Evolutionary conservation across 371 early-diverging fungal genomes (phyloP).

Genomic region (Mycotypha africana): DNA sequence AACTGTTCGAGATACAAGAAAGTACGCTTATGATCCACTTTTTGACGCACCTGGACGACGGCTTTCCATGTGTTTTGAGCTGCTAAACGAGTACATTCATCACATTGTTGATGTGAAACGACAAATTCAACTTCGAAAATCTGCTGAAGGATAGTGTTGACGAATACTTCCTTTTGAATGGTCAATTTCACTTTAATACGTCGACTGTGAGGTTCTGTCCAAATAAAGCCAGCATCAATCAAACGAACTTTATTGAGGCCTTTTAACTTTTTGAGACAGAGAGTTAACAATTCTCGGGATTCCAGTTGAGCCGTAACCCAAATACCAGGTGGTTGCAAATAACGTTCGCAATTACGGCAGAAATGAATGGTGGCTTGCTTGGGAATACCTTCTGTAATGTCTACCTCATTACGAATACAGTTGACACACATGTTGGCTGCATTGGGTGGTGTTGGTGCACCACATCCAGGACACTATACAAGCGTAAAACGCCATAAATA

Average conservation of each 20-base stretch:
- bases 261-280: slow-evolving; percentile 92
- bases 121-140: slow-evolving; percentile 94
- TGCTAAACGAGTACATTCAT: slow-evolving; percentile 96
- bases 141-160: slow-evolving; percentile 93
- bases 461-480: slow-evolving; percentile 95
- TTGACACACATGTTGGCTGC: slow-evolving; percentile 98
- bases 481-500: no score
- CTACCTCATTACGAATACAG: slow-evolving; percentile 95
- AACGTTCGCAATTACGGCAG: slow-evolving; percentile 97
- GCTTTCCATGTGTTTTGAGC: slow-evolving; percentile 99
- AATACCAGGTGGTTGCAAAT: slow-evolving; percentile 91
- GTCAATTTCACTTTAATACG: slow-evolving; percentile 95
- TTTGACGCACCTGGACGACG: slow-evolving; percentile 98
- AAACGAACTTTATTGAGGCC: slow-evolving; percentile 91
- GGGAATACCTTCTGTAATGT: slow-evolving; percentile 97
- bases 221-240: slow-evolving; percentile 97
- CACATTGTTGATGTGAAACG: slow-evolving; percentile 93
- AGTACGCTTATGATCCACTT: slow-evolving; percentile 95
- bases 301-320: slow-evolving; percentile 94
- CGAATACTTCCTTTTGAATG: slow-evolving; percentile 96
- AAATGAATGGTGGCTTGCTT: slow-evolving; percentile 92
- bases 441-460: slow-evolving; percentile 94
- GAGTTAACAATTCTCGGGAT: slow-evolving; percentile 89
- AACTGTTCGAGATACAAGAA: slow-evolving; percentile 98
- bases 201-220: slow-evolving; percentile 98